These are phyloP conservation scores for Vaucheria bursata DNA, from an alignment of 352 stramenopile genomes.

Conservation along the genomic window DNA sequence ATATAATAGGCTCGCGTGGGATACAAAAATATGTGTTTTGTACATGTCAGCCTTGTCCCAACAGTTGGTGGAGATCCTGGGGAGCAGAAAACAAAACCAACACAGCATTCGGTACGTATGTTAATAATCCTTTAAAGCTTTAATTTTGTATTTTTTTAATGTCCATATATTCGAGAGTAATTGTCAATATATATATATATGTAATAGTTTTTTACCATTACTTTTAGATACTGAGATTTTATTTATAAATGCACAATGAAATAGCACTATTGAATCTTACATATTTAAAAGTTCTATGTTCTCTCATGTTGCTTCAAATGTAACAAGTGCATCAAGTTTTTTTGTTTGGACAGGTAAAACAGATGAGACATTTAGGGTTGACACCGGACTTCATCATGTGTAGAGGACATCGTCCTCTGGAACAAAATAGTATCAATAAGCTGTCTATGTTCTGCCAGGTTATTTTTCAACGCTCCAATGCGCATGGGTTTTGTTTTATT, in stretches of 20 bases:
- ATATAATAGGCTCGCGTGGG: conserved; percentile 60
- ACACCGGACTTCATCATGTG: conserved; percentile 46
- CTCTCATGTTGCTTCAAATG: too few species aligned
- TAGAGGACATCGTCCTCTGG: conserved; percentile 19
- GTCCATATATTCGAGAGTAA: neutral
- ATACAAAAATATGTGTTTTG: conserved; percentile 93
- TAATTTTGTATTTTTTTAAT: neutral
- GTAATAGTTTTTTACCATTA: neutral
- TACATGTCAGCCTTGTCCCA: conserved; percentile 96
- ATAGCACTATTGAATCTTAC: too few species aligned
- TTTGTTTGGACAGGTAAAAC: conserved; percentile 8
- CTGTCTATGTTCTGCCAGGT: conserved; percentile 47
- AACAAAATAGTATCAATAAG: conserved; percentile 27
- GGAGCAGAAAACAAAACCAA: conserved; percentile 99
- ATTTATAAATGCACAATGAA: too few species aligned
- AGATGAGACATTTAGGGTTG: conserved; percentile 16
- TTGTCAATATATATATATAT: neutral
- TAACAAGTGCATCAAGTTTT: too few species aligned
- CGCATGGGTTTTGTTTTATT: too few species aligned
- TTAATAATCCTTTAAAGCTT: conserved; percentile 47
- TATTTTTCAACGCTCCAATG: too few species aligned
- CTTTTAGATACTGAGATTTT: too few species aligned
- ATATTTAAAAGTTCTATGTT: too few species aligned
- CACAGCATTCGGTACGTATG: conserved; percentile 94
- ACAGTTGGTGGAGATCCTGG: conserved; percentile 83